Percentiles rank a stretch among this genome's conserved stretches.
phyloP scores from a whole-genome alignment of 495 filamentous ascomycete species.

The Usnea hakonensis region DNA sequence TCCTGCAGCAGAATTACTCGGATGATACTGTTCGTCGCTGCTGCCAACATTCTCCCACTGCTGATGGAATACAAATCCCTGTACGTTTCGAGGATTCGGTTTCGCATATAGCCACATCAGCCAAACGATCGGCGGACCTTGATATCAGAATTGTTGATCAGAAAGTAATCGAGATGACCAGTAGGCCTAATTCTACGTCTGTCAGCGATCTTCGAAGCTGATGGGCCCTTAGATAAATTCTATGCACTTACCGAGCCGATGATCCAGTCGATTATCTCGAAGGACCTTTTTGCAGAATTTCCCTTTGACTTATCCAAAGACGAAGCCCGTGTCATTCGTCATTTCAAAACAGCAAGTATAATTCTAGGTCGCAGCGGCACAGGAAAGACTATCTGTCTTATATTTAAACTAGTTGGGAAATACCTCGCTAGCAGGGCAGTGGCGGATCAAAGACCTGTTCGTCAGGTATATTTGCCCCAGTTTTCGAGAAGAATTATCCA shows the following conservation, averaged over 20 bases:
- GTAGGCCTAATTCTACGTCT: slow-evolving; percentile 9
- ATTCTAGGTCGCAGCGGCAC: slow-evolving; percentile 41
- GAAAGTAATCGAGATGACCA: slow-evolving; percentile 26
- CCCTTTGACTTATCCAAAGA: slow-evolving; percentile 35
- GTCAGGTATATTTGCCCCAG: slow-evolving; percentile 30
- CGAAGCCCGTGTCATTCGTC: slow-evolving; percentile 31
- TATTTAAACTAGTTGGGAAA: slow-evolving; percentile 34
- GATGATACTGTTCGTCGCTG: slow-evolving; percentile 19
- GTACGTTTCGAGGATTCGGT: background rate
- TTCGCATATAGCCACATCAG: background rate
- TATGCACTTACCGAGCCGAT: slow-evolving; percentile 34
- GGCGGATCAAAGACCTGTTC: slow-evolving; percentile 12
- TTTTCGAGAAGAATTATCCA: no score
- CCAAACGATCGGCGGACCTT: background rate
- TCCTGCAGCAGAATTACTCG: slow-evolving; percentile 20
- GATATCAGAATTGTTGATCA: slow-evolving; percentile 14
- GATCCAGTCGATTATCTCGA: slow-evolving; percentile 20
- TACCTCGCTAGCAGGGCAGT: slow-evolving; percentile 19
- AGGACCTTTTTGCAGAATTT: slow-evolving; percentile 26
- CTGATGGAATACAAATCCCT: background rate
- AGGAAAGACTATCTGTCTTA: slow-evolving; percentile 39
- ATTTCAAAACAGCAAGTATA: slow-evolving; percentile 29
- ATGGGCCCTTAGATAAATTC: slow-evolving; percentile 28
- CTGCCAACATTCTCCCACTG: background rate
- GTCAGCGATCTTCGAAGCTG: background rate